Evolutionary conservation across 225 moss, liverwort and hornwort species (phyloP).

Genomic region (Bryum argenteum): DNA sequence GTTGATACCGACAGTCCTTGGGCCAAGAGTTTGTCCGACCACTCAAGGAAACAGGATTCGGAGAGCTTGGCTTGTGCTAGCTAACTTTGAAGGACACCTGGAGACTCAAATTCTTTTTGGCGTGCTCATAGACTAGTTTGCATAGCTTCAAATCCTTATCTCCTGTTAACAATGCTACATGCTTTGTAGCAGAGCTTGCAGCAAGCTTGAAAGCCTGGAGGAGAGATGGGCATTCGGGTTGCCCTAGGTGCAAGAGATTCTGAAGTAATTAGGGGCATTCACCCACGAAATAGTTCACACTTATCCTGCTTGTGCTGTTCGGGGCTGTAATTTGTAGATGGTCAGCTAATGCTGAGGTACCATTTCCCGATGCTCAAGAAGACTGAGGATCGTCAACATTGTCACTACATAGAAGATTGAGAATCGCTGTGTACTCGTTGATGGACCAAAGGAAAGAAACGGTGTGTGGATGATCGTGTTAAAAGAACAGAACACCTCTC

Average conservation of each 20-base stretch:
- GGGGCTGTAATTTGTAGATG: slow-evolving; percentile 11
- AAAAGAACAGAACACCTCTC: neutral
- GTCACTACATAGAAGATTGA: neutral
- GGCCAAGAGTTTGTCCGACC: slow-evolving; percentile 11
- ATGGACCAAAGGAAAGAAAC: neutral
- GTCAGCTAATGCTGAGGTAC: slow-evolving; percentile 9
- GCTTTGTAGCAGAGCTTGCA: neutral
- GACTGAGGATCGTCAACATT: neutral
- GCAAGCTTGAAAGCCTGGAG: slow-evolving; percentile 13
- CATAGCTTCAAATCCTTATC: slow-evolving; percentile 9
- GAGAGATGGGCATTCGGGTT: neutral
- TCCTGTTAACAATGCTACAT: neutral
- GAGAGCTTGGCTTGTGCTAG: slow-evolving; percentile 32
- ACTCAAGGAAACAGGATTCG: slow-evolving; percentile 25
- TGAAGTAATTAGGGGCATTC: neutral
- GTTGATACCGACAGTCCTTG: slow-evolving; percentile 24
- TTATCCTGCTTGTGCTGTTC: neutral
- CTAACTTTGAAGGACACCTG: slow-evolving; percentile 17
- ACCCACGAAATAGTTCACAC: neutral
- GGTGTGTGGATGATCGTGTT: neutral
- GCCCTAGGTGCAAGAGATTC: slow-evolving; percentile 18
- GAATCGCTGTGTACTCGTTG: neutral
- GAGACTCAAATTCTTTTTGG: neutral
- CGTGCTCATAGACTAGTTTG: slow-evolving; percentile 6
- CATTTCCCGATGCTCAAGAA: neutral